A percentile compares a stretch with the other conserved stretches of the same genome.
Evolutionary conservation across 495 filamentous ascomycete species (phyloP).

Genomic region (Aspergillus taichungensis): DNA sequence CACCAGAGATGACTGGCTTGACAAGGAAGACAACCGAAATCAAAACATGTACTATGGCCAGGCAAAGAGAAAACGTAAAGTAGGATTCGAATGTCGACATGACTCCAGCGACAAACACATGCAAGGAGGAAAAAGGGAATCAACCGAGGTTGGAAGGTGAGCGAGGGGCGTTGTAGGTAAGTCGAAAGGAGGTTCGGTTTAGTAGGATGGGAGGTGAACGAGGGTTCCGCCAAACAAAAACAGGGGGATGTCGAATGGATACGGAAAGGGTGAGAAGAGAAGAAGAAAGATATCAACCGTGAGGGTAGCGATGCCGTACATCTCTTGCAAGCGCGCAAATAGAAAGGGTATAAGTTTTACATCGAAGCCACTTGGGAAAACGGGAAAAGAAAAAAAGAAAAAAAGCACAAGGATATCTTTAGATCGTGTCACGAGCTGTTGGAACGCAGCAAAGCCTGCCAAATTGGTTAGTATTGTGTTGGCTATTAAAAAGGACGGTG

Average conservation of each 20-base stretch:
- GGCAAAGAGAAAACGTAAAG: conserved; percentile 4
- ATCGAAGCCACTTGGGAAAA: conserved; percentile 17
- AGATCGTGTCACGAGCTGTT: conserved; percentile 31
- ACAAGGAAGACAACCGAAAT: conserved; percentile 16
- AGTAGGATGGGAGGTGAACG: neutral
- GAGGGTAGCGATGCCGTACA: conserved; percentile 7
- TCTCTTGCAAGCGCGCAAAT: conserved; percentile 19
- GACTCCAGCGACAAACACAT: conserved; percentile 13
- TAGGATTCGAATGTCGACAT: conserved; percentile 7
- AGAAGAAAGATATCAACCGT: neutral
- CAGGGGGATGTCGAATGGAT: neutral
- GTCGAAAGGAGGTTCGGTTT: too few relatives aligned
- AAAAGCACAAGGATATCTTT: conserved; percentile 9
- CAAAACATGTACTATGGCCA: conserved; percentile 14
- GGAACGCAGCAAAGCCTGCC: conserved; percentile 30
- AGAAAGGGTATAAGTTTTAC: conserved; percentile 20
- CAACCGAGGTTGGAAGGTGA: too few relatives aligned
- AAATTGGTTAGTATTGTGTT: conserved; percentile 6
- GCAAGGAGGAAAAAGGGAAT: conserved; percentile 2
- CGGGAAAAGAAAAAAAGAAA: conserved; percentile 7
- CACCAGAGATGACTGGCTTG: conserved; percentile 15
- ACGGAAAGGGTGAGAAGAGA: neutral
- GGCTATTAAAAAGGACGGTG: conserved; percentile 6
- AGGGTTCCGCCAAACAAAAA: conserved; percentile 1
- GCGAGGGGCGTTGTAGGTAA: too few relatives aligned